A percentile compares a stretch with the other conserved stretches of the same genome.
These are phyloP conservation scores for Acer saccharum DNA, from an alignment of 345 rosid species.

Conservation along the genomic window DNA sequence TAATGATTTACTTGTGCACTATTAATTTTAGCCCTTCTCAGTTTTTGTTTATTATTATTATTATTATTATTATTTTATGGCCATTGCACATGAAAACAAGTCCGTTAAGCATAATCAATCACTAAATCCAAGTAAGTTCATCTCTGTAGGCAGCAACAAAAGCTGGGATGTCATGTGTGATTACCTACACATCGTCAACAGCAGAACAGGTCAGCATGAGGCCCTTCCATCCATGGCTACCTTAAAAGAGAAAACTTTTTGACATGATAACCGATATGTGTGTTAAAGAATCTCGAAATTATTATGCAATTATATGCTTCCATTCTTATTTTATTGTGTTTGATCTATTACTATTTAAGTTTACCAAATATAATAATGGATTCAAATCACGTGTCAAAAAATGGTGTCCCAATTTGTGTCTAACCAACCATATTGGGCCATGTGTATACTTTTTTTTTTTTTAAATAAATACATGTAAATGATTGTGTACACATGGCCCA, in stretches of 20 bases:
- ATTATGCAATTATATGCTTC: too few relatives aligned
- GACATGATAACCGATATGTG: neutral
- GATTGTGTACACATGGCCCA: too few relatives aligned
- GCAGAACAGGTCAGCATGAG: slow-evolving; percentile 68
- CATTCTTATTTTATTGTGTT: too few relatives aligned
- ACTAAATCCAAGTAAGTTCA: slow-evolving; percentile 15
- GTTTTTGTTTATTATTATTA: neutral
- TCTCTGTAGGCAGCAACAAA: slow-evolving; percentile 70
- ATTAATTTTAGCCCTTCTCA: neutral
- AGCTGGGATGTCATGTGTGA: slow-evolving; percentile 91
- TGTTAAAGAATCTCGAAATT: too few relatives aligned
- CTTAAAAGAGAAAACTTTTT: neutral
- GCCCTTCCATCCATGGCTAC: neutral
- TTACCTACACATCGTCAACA: slow-evolving; percentile 85
- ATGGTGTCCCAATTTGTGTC: too few relatives aligned
- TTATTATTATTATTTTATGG: too few relatives aligned
- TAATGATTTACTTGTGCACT: neutral
- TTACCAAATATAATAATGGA: too few relatives aligned
- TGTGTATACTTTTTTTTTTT: too few relatives aligned
- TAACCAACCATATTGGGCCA: too few relatives aligned
- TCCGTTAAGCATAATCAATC: neutral
- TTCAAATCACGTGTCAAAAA: too few relatives aligned
- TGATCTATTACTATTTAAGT: too few relatives aligned
- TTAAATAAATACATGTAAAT: too few relatives aligned
- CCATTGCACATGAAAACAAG: neutral